phyloP scores from a whole-genome alignment of 2,329 filamentous ascomycete genomes.

The Monosporascus sp. region DNA sequence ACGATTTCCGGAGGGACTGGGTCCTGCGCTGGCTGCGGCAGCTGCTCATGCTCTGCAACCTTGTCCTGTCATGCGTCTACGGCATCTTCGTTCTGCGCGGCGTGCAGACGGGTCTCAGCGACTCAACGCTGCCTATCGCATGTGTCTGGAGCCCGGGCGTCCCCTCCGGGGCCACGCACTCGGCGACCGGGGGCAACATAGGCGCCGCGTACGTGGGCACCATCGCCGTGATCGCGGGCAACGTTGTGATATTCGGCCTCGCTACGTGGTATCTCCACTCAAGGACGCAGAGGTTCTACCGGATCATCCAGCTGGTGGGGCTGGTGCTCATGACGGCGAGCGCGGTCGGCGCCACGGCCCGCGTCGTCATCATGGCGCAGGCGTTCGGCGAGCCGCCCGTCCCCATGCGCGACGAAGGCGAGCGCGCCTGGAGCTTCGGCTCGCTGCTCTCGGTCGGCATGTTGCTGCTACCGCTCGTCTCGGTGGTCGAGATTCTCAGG shows the following conservation, averaged over 20 bases:
- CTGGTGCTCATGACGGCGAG: conserved; percentile 51
- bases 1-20: conserved; percentile 62
- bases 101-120: conserved; percentile 45
- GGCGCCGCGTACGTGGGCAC: conserved; percentile 53
- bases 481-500: conserved; percentile 52
- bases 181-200: conserved; percentile 29
- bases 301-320: conserved; percentile 46
- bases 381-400: conserved; percentile 54
- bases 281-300: conserved; percentile 48
- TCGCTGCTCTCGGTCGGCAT: conserved; percentile 56
- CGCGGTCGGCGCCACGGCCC: conserved; percentile 52
- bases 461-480: conserved; percentile 54
- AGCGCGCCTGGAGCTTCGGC: conserved; percentile 58
- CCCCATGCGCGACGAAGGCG: conserved; percentile 43
- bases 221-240: conserved; percentile 54
- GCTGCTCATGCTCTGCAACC: conserved; percentile 60
- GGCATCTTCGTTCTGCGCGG: conserved; percentile 53
- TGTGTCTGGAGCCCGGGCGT: conserved; percentile 51
- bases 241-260: conserved; percentile 52
- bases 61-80: conserved; percentile 51
- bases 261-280: conserved; percentile 62
- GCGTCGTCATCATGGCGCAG: conserved; percentile 53
- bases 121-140: conserved; percentile 51
- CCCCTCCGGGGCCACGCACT: conserved; percentile 20
- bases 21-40: conserved; percentile 62